Base-by-base conservation (phyloP, 305 asterid genomes). In the Solanum hybrid region DNA sequence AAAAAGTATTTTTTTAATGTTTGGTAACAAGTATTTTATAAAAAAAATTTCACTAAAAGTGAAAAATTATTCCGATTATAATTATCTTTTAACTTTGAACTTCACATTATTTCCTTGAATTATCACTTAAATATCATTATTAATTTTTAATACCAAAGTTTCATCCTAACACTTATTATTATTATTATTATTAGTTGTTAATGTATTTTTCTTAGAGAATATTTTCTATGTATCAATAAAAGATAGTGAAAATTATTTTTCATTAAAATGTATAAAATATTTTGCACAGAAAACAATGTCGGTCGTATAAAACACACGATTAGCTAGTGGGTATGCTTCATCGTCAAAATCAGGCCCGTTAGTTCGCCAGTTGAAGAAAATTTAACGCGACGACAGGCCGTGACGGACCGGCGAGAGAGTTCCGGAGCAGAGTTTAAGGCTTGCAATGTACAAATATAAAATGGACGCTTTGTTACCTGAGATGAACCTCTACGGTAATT, bases 401-500 rank as follows among this genome's bases (percentile, higher is more conserved):
- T 11, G 64, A 40, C 66, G 64, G 82, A 37, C 81, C 69, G 86
- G 60, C 64, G 60, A 79, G 86, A 79, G 86, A 79, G 86, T 13
- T 16, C 86, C 86, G 86, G 86, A 81, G 86, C 86, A 40, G 26
- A 40, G 37, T 4, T 27, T 27, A 81, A 80, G 16, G 32, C 8
- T 81, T 40, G 26, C 10, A 3, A 81, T 29, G 69, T 32, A 26
- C 29, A 38, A 80, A 13, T 38, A 12, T 4, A 32, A n/a, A 75
- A 42, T 81, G 66, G 86, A 27, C 26, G 12, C 86, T 27, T 81
- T 81, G 87, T 81, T 81, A 42, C 69, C 60, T 3, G 85, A 64
- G 87, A 88, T 88, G 90, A 79, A 88, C 40, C 20, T 79, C 38
- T 88, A 79, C 64, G 87, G 90, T 29, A 66, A 79, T 60, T 77